phyloP scores from a whole-genome alignment of 208 protist species.

The Porcisia deanei region DNA sequence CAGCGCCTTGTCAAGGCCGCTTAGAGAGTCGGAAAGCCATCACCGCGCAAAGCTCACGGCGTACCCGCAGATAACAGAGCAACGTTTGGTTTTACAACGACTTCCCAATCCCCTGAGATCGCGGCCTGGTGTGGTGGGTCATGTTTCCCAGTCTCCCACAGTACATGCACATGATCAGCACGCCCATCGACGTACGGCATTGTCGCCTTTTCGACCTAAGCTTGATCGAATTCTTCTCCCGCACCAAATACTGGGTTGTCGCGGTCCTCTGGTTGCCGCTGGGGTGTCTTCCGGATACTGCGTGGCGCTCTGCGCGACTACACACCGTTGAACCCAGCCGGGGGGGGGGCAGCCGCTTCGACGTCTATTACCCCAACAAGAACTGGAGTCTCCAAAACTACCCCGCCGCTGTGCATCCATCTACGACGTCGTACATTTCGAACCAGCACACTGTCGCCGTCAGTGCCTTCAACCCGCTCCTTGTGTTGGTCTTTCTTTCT shows the following conservation, averaged over 20 bases:
- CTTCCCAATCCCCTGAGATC: slow-evolving; percentile 44
- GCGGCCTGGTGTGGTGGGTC: slow-evolving; percentile 47
- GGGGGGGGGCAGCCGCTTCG: slow-evolving; percentile 27
- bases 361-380: slow-evolving; percentile 41
- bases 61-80: slow-evolving; percentile 49
- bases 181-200: slow-evolving; percentile 40
- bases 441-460: slow-evolving; percentile 24
- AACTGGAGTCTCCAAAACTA: slow-evolving; percentile 45
- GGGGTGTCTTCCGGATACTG: slow-evolving; percentile 36
- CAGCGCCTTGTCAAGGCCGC: slow-evolving; percentile 14
- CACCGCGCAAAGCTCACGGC: slow-evolving; percentile 47
- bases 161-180: slow-evolving; percentile 52
- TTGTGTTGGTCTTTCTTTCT: slow-evolving; percentile 29
- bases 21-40: slow-evolving; percentile 25
- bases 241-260: slow-evolving; percentile 52
- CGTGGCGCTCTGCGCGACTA: slow-evolving; percentile 44
- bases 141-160: slow-evolving; percentile 44
- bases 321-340: slow-evolving; percentile 15
- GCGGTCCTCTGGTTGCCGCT: slow-evolving; percentile 48
- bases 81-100: slow-evolving; percentile 49
- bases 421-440: slow-evolving; percentile 23
- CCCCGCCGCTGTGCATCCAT: slow-evolving; percentile 10
- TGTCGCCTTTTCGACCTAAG: slow-evolving; percentile 51
- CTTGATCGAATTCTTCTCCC: slow-evolving; percentile 50
- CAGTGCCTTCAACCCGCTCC: slow-evolving; percentile 30